Base-by-base conservation (phyloP, 495 filamentous ascomycete genomes). In the Penicillium bovifimosum region DNA sequence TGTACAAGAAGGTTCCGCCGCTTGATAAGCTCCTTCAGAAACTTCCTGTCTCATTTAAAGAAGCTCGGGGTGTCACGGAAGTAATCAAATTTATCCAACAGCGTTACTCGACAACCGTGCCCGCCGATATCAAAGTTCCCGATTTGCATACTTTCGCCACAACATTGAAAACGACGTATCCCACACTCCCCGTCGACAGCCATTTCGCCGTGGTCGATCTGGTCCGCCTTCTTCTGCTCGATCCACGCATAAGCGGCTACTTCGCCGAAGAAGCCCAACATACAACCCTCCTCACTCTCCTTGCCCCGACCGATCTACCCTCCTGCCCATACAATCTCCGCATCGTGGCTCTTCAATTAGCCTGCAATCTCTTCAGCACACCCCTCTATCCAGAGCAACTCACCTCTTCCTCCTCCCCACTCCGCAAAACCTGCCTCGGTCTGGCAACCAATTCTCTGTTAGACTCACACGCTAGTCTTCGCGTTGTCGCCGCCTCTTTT, bases 161-260 rank as follows among this genome's bases (percentile, higher is more conserved):
- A 9, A 65, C 68, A 34, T 45, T 77, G 27, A 61, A 66, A 47
- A 62, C 64, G 28, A 55, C 52, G 20, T 59, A 65, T 38, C 27
- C 52, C 13, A 56, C 58, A 1, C 61, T 74, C 16, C 65, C 72
- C 1, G 51, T 34, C 4, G 71, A 68, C 62, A 39, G 83, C 82
- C 53, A 72, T 69, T 98, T 96, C 62, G 81, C 92, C 3, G 69
- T 91, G 2, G 77, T 95, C 33, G 93, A 96, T 59, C 79, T 98
- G 16, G 74, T 93, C 47, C 81, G 93, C 8, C 77, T 86, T 48
- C 80, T 86, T 8, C 80, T 95, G 39, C 75, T 86, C 6, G 92
- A 98, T 58, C 75, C 84, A 18, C 81, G 93, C n/a, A 75, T 96
- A n/a, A 87, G 87, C 59, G 85, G 87, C 51, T 93, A 82, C 69